A percentile compares a stretch with the other conserved stretches of the same genome.
These are phyloP conservation scores for Pleurotus platypus DNA, from an alignment of 768 basidiomycete genomes.

Conservation along the genomic window DNA sequence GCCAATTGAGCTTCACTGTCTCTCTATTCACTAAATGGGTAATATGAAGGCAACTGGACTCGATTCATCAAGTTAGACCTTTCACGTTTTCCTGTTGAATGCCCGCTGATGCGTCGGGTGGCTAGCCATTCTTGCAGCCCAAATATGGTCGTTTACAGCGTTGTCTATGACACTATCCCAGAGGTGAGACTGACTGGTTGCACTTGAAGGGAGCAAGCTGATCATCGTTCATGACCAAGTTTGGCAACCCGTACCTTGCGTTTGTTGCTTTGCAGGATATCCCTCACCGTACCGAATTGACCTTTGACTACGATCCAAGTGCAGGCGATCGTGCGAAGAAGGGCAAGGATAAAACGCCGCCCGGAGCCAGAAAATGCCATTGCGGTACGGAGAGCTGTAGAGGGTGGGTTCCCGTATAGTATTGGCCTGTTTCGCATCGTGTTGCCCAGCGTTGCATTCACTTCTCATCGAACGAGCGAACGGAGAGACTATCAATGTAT, in stretches of 20 bases:
- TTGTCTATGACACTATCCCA: conserved; percentile 59
- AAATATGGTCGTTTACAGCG: conserved; percentile 53
- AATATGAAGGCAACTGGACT: conserved; percentile 64
- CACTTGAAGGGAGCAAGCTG: not conserved
- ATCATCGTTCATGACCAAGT: conserved; percentile 25
- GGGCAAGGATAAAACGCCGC: conserved; percentile 22
- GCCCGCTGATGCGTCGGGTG: not conserved
- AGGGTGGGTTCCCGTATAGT: conserved; percentile 26
- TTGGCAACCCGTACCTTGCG: conserved; percentile 59
- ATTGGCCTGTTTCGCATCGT: not conserved
- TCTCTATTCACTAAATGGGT: not conserved
- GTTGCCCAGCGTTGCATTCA: no score
- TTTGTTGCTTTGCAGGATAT: conserved; percentile 52
- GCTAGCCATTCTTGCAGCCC: conserved; percentile 68
- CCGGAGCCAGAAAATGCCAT: conserved; percentile 28
- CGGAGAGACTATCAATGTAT: not conserved
- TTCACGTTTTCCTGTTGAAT: not conserved
- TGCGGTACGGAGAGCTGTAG: conserved; percentile 34
- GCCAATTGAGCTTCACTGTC: conserved; percentile 12
- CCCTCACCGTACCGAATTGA: conserved; percentile 49
- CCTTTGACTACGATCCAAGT: conserved; percentile 62
- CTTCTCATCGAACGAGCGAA: no score
- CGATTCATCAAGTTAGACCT: conserved; percentile 64
- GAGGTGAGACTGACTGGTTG: conserved; percentile 30
- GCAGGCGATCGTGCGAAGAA: conserved; percentile 17